phyloP scores from a whole-genome alignment of 75 land plant genomes.

The Pseudotsuga menziesii region DNA sequence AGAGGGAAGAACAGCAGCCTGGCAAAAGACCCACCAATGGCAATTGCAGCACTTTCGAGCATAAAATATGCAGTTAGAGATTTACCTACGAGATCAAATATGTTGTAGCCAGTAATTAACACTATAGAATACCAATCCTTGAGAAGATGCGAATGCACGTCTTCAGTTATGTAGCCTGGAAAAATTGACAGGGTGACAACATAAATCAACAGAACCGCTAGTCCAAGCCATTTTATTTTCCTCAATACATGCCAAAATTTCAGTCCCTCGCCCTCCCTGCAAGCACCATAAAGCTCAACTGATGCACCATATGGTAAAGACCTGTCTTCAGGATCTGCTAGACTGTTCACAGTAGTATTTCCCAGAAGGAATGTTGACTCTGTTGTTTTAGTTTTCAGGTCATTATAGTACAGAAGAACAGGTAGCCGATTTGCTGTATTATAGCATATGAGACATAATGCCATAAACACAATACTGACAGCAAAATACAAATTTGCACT shows the following conservation, averaged over 20 bases:
- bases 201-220: slow-evolving; percentile 61
- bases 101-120: slow-evolving; percentile 69
- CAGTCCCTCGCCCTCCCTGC: background rate
- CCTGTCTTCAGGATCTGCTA: slow-evolving; percentile 27
- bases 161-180: slow-evolving; percentile 93
- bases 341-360: slow-evolving; percentile 10
- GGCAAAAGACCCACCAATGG: slow-evolving; percentile 52
- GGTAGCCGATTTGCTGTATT: slow-evolving; percentile 75
- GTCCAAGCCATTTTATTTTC: slow-evolving; percentile 59
- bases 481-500: slow-evolving; percentile 87
- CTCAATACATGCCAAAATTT: slow-evolving; percentile 53
- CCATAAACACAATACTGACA: slow-evolving; percentile 63
- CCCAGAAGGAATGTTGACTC: slow-evolving; percentile 39
- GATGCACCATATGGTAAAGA: slow-evolving; percentile 11
- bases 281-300: background rate
- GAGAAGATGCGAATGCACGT: slow-evolving; percentile 76
- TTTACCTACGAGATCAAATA: slow-evolving; percentile 86
- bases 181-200: slow-evolving; percentile 90
- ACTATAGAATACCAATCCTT: slow-evolving; percentile 94
- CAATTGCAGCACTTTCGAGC: slow-evolving; percentile 50
- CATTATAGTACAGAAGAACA: slow-evolving; percentile 64
- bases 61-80: slow-evolving; percentile 60
- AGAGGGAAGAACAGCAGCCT: slow-evolving; percentile 84
- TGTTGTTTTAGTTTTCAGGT: slow-evolving; percentile 42
- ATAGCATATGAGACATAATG: slow-evolving; percentile 65